Conservation (phyloP, 2,329 filamentous ascomycete genomes). For the Paecilomyces niveus region DNA sequence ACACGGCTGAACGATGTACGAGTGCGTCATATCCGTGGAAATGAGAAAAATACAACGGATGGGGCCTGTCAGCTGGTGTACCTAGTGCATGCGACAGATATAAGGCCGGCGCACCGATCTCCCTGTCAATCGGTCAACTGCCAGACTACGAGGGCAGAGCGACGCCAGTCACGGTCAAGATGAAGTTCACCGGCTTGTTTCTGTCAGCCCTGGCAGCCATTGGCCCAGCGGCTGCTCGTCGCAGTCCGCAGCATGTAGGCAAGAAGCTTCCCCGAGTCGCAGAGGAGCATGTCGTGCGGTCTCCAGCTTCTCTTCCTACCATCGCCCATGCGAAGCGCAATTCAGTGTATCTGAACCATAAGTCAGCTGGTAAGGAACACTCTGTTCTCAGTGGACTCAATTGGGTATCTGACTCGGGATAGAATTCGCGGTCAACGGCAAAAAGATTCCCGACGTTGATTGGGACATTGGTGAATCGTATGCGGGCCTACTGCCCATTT, state of each 20-base stretch:
- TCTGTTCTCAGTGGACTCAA: neutral
- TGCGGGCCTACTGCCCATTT: conserved; percentile 47
- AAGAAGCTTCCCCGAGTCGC: neutral
- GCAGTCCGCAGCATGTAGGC: neutral
- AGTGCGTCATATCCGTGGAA: neutral
- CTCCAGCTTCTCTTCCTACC: neutral
- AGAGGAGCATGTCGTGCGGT: neutral
- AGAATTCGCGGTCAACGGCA: neutral
- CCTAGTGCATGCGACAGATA: neutral
- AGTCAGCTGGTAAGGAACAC: neutral
- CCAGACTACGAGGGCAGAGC: neutral
- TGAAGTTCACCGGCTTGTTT: neutral
- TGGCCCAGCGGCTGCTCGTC: neutral
- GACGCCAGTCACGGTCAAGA: neutral
- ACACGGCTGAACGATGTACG: neutral
- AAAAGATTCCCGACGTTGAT: conserved; percentile 56
- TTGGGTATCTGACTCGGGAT: neutral
- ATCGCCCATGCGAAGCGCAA: neutral
- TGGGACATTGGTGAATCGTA: conserved; percentile 57
- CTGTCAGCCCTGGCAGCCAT: neutral
- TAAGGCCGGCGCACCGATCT: neutral
- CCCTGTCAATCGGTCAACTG: neutral
- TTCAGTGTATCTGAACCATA: neutral
- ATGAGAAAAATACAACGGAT: neutral
- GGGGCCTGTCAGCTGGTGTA: neutral